Conservation (phyloP, 345 rosid genomes). For the Linum trigynum region DNA sequence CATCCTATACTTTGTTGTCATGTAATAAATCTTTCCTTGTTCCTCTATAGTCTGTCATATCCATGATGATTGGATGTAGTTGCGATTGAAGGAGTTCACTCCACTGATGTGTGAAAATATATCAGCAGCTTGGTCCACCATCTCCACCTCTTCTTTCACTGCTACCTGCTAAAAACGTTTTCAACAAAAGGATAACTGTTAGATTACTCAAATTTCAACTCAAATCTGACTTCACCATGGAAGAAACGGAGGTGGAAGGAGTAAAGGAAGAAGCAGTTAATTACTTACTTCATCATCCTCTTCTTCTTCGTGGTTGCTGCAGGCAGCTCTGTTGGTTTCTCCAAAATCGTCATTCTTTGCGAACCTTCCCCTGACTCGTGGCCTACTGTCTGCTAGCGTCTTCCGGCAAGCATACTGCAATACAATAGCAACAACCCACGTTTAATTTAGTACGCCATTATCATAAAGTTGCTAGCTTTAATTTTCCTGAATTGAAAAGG, state of each 20-base stretch:
- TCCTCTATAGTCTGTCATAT: slow-evolving; percentile 10
- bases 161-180: slow-evolving; percentile 32
- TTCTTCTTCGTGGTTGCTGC: slow-evolving; percentile 57
- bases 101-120: slow-evolving; percentile 82
- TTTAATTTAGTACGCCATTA: not conserved
- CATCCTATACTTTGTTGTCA: too few relatives aligned
- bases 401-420: slow-evolving; percentile 89
- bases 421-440: not conserved
- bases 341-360: slow-evolving; percentile 82
- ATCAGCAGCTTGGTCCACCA: slow-evolving; percentile 40
- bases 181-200: too few relatives aligned
- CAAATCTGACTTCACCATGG: too few relatives aligned
- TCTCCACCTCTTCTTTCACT: slow-evolving; percentile 61
- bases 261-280: too few relatives aligned
- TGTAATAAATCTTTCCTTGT: too few relatives aligned
- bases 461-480: not conserved
- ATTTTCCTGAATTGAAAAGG: too few relatives aligned
- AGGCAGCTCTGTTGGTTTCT: slow-evolving; percentile 37
- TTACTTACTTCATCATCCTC: slow-evolving; percentile 62
- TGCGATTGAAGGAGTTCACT: slow-evolving; percentile 79
- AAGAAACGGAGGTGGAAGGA: too few relatives aligned
- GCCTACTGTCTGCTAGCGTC: slow-evolving; percentile 86
- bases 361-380: slow-evolving; percentile 88
- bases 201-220: too few relatives aligned
- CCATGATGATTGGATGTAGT: slow-evolving; percentile 79